Base-by-base conservation (phyloP, 148 eudicot species). In the Suaeda aralocaspica region DNA sequence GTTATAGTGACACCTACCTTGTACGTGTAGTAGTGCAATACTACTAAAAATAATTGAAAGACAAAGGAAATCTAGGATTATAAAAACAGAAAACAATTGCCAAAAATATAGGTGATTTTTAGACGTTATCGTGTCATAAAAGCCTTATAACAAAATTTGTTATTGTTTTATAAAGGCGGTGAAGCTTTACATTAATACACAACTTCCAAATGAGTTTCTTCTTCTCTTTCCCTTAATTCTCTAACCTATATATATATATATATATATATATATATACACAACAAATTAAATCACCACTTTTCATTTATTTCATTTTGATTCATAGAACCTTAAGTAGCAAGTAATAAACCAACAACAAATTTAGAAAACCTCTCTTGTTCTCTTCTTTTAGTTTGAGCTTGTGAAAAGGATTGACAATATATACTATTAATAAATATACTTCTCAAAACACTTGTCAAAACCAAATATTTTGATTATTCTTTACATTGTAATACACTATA, bases 141-240 rank as follows among this genome's bases (percentile, higher is more conserved):
- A 36, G 41, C 41, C 41, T 36, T 36, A 36, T 36, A 36, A 36
- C 41, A 36, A 36, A 36, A 36, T 36, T 36, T 36, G 4, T 25
- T 2, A 25, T 45, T 28, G 9, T 2, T 42, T 29, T 42, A 11
- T 8, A 36, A 65, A 41, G 69, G 4, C 57, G 70, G 52, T 64
- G 68, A 13, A 1, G 12, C 21, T 14, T 42, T 36, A 29, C 46
- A 24, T 64, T 29, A 30, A 70, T 72, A 66, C 67, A 65, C 30
- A 39, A 64, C 66, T 29, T 22, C 71, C 53, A 59, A 77, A 49
- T 56, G 12, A 48, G 55, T 77, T 77, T 77, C 72, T 71, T 71
- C 62, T 57, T 70, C 59, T 70, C 50, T 70, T 64, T 71, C 48
- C 55, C 74, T 55, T 70, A 30, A 63, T 16, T 51, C 59, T 59